Conservation (phyloP, 192 early-diverging fungal species). For the Podila horticola region DNA sequence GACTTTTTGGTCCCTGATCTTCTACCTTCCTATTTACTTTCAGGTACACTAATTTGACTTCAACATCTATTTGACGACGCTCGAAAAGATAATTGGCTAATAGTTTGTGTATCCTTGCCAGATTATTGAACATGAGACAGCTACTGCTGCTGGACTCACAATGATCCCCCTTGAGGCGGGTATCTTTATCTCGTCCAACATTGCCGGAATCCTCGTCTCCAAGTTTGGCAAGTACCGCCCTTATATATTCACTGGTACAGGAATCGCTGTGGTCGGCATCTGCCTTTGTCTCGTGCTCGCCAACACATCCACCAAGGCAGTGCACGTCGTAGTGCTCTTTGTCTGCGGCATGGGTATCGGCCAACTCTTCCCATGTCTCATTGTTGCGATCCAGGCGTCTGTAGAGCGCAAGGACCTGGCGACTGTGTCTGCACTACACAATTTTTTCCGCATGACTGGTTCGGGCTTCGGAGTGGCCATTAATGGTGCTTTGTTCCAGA, state of each 20-base stretch:
- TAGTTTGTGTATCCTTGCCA: conserved; percentile 54
- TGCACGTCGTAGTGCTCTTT: conserved; percentile 68
- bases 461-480: conserved; percentile 69
- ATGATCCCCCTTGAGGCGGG: conserved; percentile 77
- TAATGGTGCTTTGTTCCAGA: conserved; percentile 67
- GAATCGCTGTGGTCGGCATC: conserved; percentile 68
- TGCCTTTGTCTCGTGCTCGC: conserved; percentile 74
- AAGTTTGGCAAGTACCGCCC: conserved; percentile 72
- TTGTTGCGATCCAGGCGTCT: conserved; percentile 45
- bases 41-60: conserved; percentile 58
- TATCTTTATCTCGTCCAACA: conserved; percentile 72
- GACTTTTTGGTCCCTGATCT: conserved; percentile 69
- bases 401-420: conserved; percentile 44
- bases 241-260: conserved; percentile 68
- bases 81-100: neutral
- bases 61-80: no score
- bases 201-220: conserved; percentile 71
- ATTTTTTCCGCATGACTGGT: conserved; percentile 60
- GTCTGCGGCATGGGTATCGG: conserved; percentile 77
- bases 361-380: conserved; percentile 34
- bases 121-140: conserved; percentile 71
- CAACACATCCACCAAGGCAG: conserved; percentile 48
- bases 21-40: conserved; percentile 86
- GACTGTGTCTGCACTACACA: conserved; percentile 49
- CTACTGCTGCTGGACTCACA: conserved; percentile 79